Conservation (phyloP, 257 asterid species). For the Solanum medicagineum region DNA sequence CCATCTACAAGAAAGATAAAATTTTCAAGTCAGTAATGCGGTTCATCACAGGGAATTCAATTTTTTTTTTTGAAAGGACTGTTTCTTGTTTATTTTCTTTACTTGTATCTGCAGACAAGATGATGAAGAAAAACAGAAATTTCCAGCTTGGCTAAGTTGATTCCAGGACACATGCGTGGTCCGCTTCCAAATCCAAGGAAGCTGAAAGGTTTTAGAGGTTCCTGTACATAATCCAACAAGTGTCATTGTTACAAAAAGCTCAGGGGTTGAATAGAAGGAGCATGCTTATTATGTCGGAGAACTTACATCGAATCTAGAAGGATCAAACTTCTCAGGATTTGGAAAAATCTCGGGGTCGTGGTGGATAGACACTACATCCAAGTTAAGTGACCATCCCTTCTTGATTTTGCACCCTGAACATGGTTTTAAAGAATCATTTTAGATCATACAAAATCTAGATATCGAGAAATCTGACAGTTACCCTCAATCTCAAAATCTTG, state of each 20-base stretch:
- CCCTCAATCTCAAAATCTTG: slow-evolving; percentile 77
- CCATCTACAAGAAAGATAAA: slow-evolving; percentile 44
- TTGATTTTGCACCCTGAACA: slow-evolving; percentile 46
- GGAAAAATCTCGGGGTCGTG: slow-evolving; percentile 57
- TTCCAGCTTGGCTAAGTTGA: slow-evolving; percentile 77
- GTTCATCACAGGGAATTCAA: neutral
- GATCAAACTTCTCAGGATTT: slow-evolving; percentile 62
- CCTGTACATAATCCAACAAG: slow-evolving; percentile 27
- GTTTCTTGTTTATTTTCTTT: neutral
- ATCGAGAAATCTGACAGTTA: slow-evolving; percentile 6
- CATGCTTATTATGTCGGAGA: neutral
- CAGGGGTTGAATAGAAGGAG: neutral
- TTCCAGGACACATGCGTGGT: slow-evolving; percentile 93
- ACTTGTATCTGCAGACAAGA: slow-evolving; percentile 74
- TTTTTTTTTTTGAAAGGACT: neutral
- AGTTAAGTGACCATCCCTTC: slow-evolving; percentile 70
- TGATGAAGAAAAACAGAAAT: slow-evolving; percentile 69
- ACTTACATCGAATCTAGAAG: slow-evolving; percentile 65
- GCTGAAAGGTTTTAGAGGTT: slow-evolving; percentile 55
- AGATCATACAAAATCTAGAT: neutral
- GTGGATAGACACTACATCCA: slow-evolving; percentile 80
- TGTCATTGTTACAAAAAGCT: neutral
- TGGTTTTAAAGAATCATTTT: neutral
- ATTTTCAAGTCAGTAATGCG: neutral
- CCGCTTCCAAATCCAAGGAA: slow-evolving; percentile 83